phyloP scores from a whole-genome alignment of 805 yeast genomes.

The Kodamaea leandrae region DNA sequence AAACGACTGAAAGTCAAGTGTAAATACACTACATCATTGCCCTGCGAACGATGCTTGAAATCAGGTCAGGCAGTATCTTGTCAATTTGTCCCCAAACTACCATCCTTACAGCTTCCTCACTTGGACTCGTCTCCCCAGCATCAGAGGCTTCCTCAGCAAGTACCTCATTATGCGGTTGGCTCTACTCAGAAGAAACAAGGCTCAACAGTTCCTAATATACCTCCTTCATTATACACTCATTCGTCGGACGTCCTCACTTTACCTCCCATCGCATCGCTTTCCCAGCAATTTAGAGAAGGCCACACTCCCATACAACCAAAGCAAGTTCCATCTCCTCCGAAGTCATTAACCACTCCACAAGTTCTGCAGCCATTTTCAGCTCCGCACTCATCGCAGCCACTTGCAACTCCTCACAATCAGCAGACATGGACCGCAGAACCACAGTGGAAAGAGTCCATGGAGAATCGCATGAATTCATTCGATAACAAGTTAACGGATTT shows the following conservation, averaged over 20 bases:
- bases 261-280: slow-evolving; percentile 6
- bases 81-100: slow-evolving; percentile 54
- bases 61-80: slow-evolving; percentile 48
- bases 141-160: not conserved
- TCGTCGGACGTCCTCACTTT: not conserved
- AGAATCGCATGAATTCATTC: slow-evolving; percentile 32
- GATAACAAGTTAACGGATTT: slow-evolving; percentile 38
- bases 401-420: not conserved
- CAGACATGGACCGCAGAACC: slow-evolving; percentile 11
- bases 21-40: slow-evolving; percentile 44
- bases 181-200: not conserved
- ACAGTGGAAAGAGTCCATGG: slow-evolving; percentile 36
- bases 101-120: slow-evolving; percentile 35
- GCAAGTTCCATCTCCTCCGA: not conserved
- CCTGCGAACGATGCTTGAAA: slow-evolving; percentile 58
- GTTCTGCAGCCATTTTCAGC: not conserved
- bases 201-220: not conserved
- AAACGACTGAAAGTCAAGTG: slow-evolving; percentile 64
- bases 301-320: not conserved
- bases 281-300: slow-evolving; percentile 4
- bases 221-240: no score
- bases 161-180: no score
- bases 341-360: not conserved
- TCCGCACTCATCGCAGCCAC: not conserved
- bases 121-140: slow-evolving; percentile 7